Evolutionary conservation across 2,329 filamentous ascomycete species (phyloP).

Genomic region (Chalara sp.): DNA sequence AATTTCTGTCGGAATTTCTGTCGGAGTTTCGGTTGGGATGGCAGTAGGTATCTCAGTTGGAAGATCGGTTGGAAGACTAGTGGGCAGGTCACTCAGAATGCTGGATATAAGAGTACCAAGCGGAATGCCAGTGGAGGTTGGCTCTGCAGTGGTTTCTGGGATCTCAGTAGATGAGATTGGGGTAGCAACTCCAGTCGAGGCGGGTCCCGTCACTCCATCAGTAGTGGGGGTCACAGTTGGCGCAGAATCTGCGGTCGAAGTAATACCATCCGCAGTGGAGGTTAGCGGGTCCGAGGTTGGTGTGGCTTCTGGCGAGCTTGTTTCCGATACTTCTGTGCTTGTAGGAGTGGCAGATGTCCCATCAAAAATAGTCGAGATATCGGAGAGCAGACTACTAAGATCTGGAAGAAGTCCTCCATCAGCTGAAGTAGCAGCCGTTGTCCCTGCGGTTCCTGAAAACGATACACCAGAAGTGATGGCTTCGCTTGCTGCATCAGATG

Average conservation of each 20-base stretch:
- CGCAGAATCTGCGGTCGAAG: conserved; percentile 1
- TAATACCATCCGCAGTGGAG: background rate
- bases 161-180: conserved; percentile 1
- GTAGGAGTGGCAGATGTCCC: too few relatives aligned
- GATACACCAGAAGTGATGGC: conserved; percentile 3
- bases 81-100: background rate
- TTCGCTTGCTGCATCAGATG: background rate
- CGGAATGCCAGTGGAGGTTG: background rate
- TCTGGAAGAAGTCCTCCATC: background rate
- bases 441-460: background rate
- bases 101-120: conserved; percentile 9
- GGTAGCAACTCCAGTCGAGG: conserved; percentile 3
- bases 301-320: background rate
- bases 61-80: background rate
- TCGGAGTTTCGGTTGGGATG: background rate
- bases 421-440: background rate
- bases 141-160: background rate
- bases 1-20: background rate
- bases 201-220: background rate
- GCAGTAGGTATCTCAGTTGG: background rate
- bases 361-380: background rate
- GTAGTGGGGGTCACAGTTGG: background rate
- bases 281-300: background rate
- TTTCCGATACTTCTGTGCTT: background rate
- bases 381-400: background rate